A percentile compares a stretch with the other conserved stretches of the same genome.
phyloP scores from a whole-genome alignment of 495 filamentous ascomycete genomes.

The Hypoxylon fuscum region DNA sequence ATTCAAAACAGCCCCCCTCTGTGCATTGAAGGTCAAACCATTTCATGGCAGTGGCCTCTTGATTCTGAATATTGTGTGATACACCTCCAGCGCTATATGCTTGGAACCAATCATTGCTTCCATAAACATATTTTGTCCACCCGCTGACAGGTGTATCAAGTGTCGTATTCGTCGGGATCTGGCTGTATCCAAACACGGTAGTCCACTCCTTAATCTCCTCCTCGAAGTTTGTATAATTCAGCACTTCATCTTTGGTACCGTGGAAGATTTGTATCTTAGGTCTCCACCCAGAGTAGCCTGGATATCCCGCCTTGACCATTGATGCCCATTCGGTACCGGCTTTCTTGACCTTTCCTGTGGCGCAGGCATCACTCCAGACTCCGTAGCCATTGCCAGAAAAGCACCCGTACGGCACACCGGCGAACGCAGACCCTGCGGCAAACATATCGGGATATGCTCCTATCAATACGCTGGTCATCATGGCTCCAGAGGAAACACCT shows the following conservation, averaged over 20 bases:
- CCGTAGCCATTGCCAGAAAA: slow-evolving; percentile 57
- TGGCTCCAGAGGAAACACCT: slow-evolving; percentile 58
- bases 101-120: slow-evolving; percentile 52
- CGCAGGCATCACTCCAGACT: slow-evolving; percentile 58
- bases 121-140: slow-evolving; percentile 61
- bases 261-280: slow-evolving; percentile 67
- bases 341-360: slow-evolving; percentile 52
- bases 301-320: slow-evolving; percentile 58
- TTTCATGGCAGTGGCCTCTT: slow-evolving; percentile 57
- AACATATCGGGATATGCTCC: slow-evolving; percentile 55
- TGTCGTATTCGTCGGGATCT: slow-evolving; percentile 43
- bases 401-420: slow-evolving; percentile 69
- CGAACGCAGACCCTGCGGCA: slow-evolving; percentile 59
- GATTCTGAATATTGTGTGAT: slow-evolving; percentile 59
- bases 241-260: slow-evolving; percentile 56
- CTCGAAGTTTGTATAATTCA: slow-evolving; percentile 59
- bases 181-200: slow-evolving; percentile 44
- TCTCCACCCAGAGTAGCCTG: slow-evolving; percentile 57
- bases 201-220: slow-evolving; percentile 64
- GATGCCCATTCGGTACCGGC: slow-evolving; percentile 54
- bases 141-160: slow-evolving; percentile 48
- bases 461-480: slow-evolving; percentile 58
- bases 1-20: slow-evolving; percentile 46
- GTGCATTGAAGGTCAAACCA: slow-evolving; percentile 59
- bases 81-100: slow-evolving; percentile 61